Conservation (phyloP, 352 stramenopile genomes). For the Globisporangium cederbergense region DNA sequence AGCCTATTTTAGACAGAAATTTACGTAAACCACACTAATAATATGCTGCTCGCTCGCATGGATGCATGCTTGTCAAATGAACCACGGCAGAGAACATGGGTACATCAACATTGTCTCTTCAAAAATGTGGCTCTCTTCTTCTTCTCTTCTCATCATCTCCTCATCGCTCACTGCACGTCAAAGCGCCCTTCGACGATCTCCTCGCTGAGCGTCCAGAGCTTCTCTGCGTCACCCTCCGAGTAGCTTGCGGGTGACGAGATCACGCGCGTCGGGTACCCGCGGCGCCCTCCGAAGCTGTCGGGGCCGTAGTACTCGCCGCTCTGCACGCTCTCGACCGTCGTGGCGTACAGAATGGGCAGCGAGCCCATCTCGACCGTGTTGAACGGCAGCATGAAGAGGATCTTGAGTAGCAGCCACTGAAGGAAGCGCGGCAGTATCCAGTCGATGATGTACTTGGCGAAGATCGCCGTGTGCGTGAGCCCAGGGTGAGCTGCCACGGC, state of each 20-base stretch:
- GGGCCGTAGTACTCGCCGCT: conserved; percentile 54
- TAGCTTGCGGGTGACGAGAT: conserved; percentile 25
- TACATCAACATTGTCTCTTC: too few relatives aligned
- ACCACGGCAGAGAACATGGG: not conserved
- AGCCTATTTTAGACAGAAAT: too few relatives aligned
- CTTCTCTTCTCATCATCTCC: too few relatives aligned
- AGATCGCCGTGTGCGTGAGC: conserved; percentile 49
- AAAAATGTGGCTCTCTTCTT: too few relatives aligned
- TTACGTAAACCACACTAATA: not conserved
- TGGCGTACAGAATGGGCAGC: conserved; percentile 54
- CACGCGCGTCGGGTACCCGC: conserved; percentile 44
- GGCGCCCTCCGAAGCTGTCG: conserved; percentile 33
- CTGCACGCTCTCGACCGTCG: conserved; percentile 32
- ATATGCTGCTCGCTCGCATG: not conserved
- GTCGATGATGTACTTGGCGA: conserved; percentile 36
- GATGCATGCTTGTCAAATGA: not conserved
- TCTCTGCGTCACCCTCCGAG: conserved; percentile 10
- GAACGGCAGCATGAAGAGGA: conserved; percentile 39
- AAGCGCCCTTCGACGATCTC: conserved; percentile 17
- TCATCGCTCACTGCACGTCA: conserved; percentile 5
- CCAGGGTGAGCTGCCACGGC: conserved; percentile 53
- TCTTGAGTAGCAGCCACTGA: conserved; percentile 32
- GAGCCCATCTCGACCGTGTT: conserved; percentile 41
- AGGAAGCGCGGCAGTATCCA: conserved; percentile 30
- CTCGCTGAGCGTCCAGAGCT: conserved; percentile 23